Conservation (phyloP, 805 yeast genomes). For the Saturnispora zaruensis region DNA sequence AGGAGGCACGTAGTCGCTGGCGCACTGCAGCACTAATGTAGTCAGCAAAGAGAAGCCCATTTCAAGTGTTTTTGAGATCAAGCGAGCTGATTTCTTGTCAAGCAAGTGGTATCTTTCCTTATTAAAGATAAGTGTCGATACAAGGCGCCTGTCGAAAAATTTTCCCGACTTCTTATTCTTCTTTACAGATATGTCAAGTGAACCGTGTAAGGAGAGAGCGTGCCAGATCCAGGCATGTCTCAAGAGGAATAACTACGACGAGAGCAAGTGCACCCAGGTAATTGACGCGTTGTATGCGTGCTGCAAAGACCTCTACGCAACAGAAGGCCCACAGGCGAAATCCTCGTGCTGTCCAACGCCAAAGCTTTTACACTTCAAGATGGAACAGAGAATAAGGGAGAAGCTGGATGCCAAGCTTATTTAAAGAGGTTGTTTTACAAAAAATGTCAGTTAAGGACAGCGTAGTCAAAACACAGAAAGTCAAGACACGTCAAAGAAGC, state of each 20-base stretch:
- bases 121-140: not conserved
- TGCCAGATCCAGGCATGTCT: conserved; percentile 82
- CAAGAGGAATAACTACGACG: conserved; percentile 53
- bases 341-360: conserved; percentile 78
- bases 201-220: conserved; percentile 69
- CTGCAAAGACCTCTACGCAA: conserved; percentile 57
- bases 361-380: conserved; percentile 49
- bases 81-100: not conserved
- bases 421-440: not conserved
- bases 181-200: conserved; percentile 13
- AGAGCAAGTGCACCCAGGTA: conserved; percentile 58
- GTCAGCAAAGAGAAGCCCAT: not conserved
- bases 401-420: conserved; percentile 48
- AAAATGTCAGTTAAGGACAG: conserved; percentile 67
- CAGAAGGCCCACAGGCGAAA: conserved; percentile 48
- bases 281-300: conserved; percentile 71
- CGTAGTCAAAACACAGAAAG: conserved; percentile 41
- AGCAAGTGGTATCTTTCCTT: not conserved
- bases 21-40: not conserved
- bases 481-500: conserved; percentile 47
- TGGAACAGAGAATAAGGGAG: conserved; percentile 53
- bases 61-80: not conserved
- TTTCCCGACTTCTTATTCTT: not conserved
- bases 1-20: not conserved
- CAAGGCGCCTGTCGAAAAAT: not conserved